Base-by-base conservation (phyloP, 1,284 basidiomycete genomes). In the Cutaneotrichosporon arboriforme region DNA sequence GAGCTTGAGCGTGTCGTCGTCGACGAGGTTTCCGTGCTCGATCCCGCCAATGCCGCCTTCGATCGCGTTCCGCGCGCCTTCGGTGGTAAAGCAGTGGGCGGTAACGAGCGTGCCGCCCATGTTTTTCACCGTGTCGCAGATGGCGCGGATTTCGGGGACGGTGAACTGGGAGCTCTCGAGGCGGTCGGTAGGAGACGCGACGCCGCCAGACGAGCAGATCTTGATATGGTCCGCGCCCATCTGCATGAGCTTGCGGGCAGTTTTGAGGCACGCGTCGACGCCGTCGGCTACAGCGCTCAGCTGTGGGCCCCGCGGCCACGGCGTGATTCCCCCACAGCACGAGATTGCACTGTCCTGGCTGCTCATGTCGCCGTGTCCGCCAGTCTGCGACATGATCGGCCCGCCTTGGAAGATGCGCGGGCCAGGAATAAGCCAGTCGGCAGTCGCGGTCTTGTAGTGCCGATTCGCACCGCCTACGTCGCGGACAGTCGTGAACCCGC, bases 401-500 rank as follows among this genome's bases (percentile, higher is more conserved):
- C 79, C 78, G 51, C 78, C 78, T 49, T 79, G 77, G 47, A 78
- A 70, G 13, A 80, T 65, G 0, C 78, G 66, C 0, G 79, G 79
- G 0, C 79, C 79, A 0, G 61, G 51, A 26, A 79, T 69, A 0
- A 80, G 69, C 13, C 78, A 77, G 57, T 80, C 78, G 12, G 70
- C 65, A 20, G 79, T 70, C 0, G 79, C 77, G 31, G 69, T 62
- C 10, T 78, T 77, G 10, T 78, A 66, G 8, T 72, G 64, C 57
- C 78, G 78, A 49, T 71, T 76, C 1, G 78, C 79, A 14, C 79
- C 79, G 55, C 78, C 79, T 10, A 74, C 75, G 57, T 81, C 79
- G n/a, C 79, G 72, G 15, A 79, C 77, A 3, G 78, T 79, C 0
- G 79, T 81, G 60, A 80, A 81, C 0, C 79, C 79, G 21, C 78